These are phyloP conservation scores for Sphaerulina populicola DNA, from an alignment of 2,329 filamentous ascomycete species.

Conservation along the genomic window DNA sequence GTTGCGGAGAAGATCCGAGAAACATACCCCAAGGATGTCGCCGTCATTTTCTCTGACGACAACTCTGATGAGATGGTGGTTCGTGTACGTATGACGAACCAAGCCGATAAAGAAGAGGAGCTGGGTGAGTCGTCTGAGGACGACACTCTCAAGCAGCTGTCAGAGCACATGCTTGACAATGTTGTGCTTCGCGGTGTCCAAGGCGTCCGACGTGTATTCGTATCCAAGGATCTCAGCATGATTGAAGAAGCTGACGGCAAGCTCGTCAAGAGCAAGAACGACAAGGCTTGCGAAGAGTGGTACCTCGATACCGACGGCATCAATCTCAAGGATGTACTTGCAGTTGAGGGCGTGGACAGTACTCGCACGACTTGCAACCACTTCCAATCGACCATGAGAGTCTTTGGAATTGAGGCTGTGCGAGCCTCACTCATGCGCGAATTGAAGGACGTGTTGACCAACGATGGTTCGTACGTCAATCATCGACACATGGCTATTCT, in stretches of 20 bases:
- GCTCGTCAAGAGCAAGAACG: conserved; percentile 63
- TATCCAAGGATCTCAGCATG: conserved; percentile 69
- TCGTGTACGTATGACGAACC: conserved; percentile 57
- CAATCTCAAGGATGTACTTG: conserved; percentile 71
- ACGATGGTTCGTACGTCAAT: conserved; percentile 99
- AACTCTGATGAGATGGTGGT: conserved; percentile 94
- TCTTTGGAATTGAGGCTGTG: conserved; percentile 93
- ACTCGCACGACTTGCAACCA: conserved; percentile 88
- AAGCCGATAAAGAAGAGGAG: conserved; percentile 49
- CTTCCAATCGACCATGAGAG: conserved; percentile 86
- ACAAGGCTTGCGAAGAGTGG: conserved; percentile 78
- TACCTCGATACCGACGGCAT: conserved; percentile 93
- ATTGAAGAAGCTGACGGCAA: conserved; percentile 61
- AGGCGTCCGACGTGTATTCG: conserved; percentile 84
- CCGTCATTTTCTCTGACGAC: conserved; percentile 94
- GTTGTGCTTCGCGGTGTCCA: conserved; percentile 83
- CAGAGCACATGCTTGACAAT: conserved; percentile 83
- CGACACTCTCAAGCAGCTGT: conserved; percentile 87
- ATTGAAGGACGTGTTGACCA: conserved; percentile 84
- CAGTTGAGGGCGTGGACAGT: conserved; percentile 79
- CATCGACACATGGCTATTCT: conserved; percentile 92
- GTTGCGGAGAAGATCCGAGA: conserved; percentile 85
- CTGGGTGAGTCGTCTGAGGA: conserved; percentile 61
- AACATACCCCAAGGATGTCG: conserved; percentile 74
- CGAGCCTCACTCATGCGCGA: conserved; percentile 80